A percentile compares a stretch with the other conserved stretches of the same genome.
phyloP scores from a whole-genome alignment of 1,139 yeast species.

The Yamadazyma dushanensis region DNA sequence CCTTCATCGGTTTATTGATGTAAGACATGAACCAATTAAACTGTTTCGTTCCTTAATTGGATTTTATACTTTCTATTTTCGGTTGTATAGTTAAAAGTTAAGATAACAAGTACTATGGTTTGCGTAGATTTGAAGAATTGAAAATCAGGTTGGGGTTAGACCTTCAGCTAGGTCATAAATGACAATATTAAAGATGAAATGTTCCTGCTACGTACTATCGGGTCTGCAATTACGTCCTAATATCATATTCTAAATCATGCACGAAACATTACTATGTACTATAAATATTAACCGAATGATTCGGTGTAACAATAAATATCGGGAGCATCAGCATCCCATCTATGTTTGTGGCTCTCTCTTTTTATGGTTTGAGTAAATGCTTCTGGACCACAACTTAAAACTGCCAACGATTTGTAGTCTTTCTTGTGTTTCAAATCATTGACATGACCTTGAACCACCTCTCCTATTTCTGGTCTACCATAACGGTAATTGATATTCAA shows the following conservation, averaged over 20 bases:
- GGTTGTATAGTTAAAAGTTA: no score
- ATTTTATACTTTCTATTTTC: background rate
- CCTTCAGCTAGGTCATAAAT: no score
- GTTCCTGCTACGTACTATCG: no score
- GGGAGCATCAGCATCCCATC: constrained; percentile 28
- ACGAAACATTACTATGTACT: constrained; percentile 2
- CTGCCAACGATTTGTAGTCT: constrained; percentile 29
- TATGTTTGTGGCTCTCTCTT: constrained; percentile 26
- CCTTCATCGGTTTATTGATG: constrained; percentile 12
- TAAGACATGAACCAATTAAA: background rate
- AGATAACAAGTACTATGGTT: no score
- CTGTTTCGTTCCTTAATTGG: no score
- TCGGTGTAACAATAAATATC: constrained; percentile 40
- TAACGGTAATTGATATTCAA: constrained; percentile 11
- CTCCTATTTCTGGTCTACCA: constrained; percentile 14
- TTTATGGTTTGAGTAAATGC: constrained; percentile 27
- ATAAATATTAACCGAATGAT: constrained; percentile 19
- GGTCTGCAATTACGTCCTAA: no score
- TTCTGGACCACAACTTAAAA: constrained; percentile 40
- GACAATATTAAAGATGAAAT: background rate
- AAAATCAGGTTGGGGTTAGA: no score
- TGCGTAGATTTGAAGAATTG: no score
- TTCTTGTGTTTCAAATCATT: constrained; percentile 6
- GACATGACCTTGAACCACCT: constrained; percentile 10
- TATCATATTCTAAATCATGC: no score